Percentiles rank a stretch among this genome's conserved stretches.
These are phyloP conservation scores for Phytophthora kernoviae DNA, from an alignment of 352 stramenopile species.

Conservation along the genomic window DNA sequence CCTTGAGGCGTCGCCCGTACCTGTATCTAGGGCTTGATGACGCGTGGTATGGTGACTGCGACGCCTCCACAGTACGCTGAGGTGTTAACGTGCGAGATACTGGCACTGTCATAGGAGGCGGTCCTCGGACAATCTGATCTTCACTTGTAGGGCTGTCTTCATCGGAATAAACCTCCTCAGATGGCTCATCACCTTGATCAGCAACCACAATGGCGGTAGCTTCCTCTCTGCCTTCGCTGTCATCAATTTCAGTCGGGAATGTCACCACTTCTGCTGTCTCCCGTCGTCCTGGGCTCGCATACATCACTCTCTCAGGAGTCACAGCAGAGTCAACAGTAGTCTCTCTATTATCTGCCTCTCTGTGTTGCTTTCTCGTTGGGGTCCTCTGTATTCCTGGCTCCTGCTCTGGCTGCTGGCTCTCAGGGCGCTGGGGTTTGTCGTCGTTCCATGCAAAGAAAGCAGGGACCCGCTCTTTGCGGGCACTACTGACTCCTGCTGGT, in stretches of 20 bases:
- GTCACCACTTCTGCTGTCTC: conserved; percentile 1
- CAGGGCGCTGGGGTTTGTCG: neutral
- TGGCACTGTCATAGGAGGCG: neutral
- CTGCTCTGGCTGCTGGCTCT: conserved; percentile 10
- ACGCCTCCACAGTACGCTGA: neutral
- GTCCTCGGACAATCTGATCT: neutral
- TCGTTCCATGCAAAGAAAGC: conserved; percentile 62
- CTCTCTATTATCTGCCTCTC: conserved; percentile 1
- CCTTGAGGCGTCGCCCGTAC: conserved; percentile 27
- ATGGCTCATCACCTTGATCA: conserved; percentile 13
- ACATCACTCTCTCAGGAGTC: conserved; percentile 13
- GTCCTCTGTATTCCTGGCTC: conserved; percentile 13
- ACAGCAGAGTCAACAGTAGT: neutral
- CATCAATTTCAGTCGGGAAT: conserved; percentile 2
- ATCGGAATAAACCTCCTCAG: conserved; percentile 26
- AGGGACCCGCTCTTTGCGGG: conserved; percentile 21
- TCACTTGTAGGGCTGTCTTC: neutral
- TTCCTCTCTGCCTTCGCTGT: conserved; percentile 7
- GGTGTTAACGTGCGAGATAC: no score
- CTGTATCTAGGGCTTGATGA: conserved; percentile 28
- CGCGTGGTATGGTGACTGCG: conserved; percentile 14
- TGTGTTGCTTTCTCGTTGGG: conserved; percentile 8
- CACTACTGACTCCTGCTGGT: conserved; percentile 45
- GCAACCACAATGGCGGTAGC: conserved; percentile 22
- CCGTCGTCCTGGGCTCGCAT: neutral